phyloP scores from a whole-genome alignment of 371 early-diverging fungal genomes.

The Fennellomyces sp. region DNA sequence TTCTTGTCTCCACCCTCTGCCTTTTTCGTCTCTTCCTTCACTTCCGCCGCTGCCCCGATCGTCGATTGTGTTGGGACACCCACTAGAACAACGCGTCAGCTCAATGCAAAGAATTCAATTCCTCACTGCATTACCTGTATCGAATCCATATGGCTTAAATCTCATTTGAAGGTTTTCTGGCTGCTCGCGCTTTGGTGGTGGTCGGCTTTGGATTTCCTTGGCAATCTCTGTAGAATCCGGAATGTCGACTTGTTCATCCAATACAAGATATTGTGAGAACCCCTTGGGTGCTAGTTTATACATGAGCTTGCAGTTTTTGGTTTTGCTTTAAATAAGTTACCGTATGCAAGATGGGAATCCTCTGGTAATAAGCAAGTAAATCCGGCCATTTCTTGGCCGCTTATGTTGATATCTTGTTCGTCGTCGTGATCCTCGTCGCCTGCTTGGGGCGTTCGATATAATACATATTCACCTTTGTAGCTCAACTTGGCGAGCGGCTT shows the following conservation, averaged over 20 bases:
- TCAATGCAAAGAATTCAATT: not conserved
- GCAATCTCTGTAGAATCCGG: conserved; percentile 43
- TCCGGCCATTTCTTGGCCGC: conserved; percentile 54
- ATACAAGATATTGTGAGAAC: conserved; percentile 36
- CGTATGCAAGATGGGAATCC: conserved; percentile 35
- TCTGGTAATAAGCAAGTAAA: conserved; percentile 44
- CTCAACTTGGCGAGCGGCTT: conserved; percentile 32
- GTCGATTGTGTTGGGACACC: not conserved
- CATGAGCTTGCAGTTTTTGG: not conserved
- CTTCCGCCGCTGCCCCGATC: not conserved
- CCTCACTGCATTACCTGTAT: conserved; percentile 6
- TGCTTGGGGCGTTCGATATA: conserved; percentile 36
- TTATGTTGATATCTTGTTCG: conserved; percentile 33
- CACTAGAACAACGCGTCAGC: not conserved
- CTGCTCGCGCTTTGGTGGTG: conserved; percentile 43
- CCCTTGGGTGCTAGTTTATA: conserved; percentile 31
- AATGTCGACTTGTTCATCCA: conserved; percentile 45
- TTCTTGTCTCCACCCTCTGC: conserved; percentile 9
- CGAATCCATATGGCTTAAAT: conserved; percentile 48
- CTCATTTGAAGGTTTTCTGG: conserved; percentile 52
- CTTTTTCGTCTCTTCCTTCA: not conserved
- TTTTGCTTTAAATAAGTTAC: conserved; percentile 18
- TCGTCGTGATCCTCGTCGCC: conserved; percentile 15
- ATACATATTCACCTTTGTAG: conserved; percentile 23
- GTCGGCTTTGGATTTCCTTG: conserved; percentile 36